phyloP scores from a whole-genome alignment of 179 eudicot genomes.

The Spergularia azorica region DNA sequence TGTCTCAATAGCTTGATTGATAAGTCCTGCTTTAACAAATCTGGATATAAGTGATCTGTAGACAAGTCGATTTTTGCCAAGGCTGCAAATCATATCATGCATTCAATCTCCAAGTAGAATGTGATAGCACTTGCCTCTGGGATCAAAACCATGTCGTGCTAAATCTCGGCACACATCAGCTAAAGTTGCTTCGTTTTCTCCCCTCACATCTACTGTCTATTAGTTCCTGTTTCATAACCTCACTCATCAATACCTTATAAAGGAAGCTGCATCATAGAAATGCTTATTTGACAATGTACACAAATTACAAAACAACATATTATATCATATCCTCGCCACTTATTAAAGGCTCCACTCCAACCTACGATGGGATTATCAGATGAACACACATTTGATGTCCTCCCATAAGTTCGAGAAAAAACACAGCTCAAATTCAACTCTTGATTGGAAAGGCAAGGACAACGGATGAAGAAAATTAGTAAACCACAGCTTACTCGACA shows the following conservation, averaged over 20 bases:
- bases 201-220: background rate
- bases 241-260: background rate
- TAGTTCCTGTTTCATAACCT: conserved; percentile 13
- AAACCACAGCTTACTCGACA: too few relatives aligned
- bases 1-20: conserved; percentile 77
- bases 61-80: conserved; percentile 64
- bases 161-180: conserved; percentile 15
- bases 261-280: background rate
- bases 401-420: too few relatives aligned
- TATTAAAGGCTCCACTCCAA: too few relatives aligned
- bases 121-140: conserved; percentile 18
- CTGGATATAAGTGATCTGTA: conserved; percentile 76
- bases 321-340: background rate
- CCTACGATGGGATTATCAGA: too few relatives aligned
- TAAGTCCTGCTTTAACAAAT: conserved; percentile 76
- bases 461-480: too few relatives aligned
- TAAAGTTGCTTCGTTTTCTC: background rate
- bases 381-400: too few relatives aligned
- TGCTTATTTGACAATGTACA: background rate
- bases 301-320: background rate
- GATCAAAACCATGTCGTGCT: conserved; percentile 31
- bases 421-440: too few relatives aligned
- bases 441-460: too few relatives aligned
- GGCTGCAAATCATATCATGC: conserved; percentile 48
- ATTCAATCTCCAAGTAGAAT: conserved; percentile 32